phyloP scores from a whole-genome alignment of 1,284 basidiomycete species.

The Trichosporon sp. region DNA sequence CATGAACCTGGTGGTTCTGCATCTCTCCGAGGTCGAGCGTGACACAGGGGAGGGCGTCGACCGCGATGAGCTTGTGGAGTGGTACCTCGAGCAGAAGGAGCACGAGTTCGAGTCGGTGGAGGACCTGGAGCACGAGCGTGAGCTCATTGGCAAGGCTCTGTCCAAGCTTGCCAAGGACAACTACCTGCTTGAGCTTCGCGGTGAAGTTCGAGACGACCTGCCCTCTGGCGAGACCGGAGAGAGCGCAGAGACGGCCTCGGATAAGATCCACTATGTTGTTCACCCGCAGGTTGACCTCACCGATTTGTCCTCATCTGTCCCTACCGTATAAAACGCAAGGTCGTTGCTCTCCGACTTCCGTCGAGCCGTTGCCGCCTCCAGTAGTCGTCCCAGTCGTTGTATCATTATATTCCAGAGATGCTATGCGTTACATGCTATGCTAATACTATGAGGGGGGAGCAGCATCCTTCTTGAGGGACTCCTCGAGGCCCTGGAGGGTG shows the following conservation, averaged over 20 bases:
- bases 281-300: constrained; percentile 48
- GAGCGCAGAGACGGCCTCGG: constrained; percentile 21
- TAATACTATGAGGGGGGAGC: constrained; percentile 8
- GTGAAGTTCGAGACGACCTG: constrained; percentile 71
- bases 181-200: constrained; percentile 73
- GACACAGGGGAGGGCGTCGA: constrained; percentile 72
- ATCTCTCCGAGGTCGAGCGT: constrained; percentile 72
- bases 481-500: constrained; percentile 47
- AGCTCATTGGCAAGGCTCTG: constrained; percentile 83
- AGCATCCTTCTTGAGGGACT: constrained; percentile 34
- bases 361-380: not conserved
- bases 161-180: constrained; percentile 86
- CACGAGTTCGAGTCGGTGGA: constrained; percentile 74
- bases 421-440: constrained; percentile 21
- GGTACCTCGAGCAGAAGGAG: constrained; percentile 91
- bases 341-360: not conserved
- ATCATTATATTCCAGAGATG: constrained; percentile 14
- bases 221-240: constrained; percentile 49
- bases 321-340: constrained; percentile 1
- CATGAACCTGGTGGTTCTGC: constrained; percentile 69
- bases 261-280: constrained; percentile 46
- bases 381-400: constrained; percentile 2
- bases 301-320: constrained; percentile 43
- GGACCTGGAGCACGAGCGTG: constrained; percentile 85
- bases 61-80: constrained; percentile 84